These are phyloP conservation scores for Phytophthora multivora DNA, from an alignment of 352 stramenopile genomes.

Conservation along the genomic window DNA sequence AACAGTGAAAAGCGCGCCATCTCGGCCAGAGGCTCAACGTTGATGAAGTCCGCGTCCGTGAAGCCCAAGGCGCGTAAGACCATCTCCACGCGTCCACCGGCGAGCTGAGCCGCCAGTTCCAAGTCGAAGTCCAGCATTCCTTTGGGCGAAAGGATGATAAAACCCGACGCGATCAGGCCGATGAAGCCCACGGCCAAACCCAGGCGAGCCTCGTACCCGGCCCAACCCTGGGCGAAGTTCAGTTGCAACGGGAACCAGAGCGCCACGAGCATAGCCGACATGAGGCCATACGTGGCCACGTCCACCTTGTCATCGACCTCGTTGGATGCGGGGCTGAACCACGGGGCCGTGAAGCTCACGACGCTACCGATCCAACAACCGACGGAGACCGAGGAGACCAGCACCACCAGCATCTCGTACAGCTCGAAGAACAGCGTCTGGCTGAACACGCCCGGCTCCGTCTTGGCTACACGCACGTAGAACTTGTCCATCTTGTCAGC, in stretches of 20 bases:
- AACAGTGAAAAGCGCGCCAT: conserved; percentile 39
- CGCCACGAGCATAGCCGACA: conserved; percentile 65
- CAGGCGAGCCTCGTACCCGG: conserved; percentile 65
- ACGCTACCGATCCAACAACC: conserved; percentile 51
- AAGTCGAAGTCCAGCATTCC: conserved; percentile 72
- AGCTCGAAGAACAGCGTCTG: conserved; percentile 85
- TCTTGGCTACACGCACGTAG: conserved; percentile 74
- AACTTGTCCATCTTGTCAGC: conserved; percentile 76
- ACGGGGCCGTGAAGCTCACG: conserved; percentile 42
- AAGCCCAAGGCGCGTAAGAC: conserved; percentile 64
- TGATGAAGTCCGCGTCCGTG: conserved; percentile 59
- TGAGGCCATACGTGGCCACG: conserved; percentile 66
- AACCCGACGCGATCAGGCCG: conserved; percentile 61
- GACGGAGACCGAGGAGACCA: conserved; percentile 59
- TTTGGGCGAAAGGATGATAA: conserved; percentile 66
- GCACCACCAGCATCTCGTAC: conserved; percentile 82
- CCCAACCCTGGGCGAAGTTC: conserved; percentile 64
- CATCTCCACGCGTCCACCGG: conserved; percentile 49
- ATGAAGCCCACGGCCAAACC: conserved; percentile 58
- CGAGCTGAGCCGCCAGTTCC: conserved; percentile 44
- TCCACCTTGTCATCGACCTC: conserved; percentile 37
- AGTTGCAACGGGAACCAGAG: conserved; percentile 81
- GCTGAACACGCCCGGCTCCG: conserved; percentile 61
- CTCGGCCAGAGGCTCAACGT: conserved; percentile 40
- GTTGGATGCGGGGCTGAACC: conserved; percentile 3